Conservation (phyloP, 2,329 filamentous ascomycete species). For the Apiospora arundinis region DNA sequence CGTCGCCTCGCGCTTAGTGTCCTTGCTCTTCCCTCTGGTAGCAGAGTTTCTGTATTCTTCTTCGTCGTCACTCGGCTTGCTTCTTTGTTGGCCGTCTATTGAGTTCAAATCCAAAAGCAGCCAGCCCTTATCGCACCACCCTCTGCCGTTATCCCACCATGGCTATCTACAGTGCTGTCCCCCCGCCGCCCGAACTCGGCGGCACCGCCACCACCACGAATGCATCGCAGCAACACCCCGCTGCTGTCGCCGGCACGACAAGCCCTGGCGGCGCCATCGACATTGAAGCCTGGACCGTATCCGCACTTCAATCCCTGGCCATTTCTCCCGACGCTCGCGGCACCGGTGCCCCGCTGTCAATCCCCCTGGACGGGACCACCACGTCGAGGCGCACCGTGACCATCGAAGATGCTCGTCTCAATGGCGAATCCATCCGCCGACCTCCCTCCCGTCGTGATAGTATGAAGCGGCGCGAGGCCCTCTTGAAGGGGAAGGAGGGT, state of each 20-base stretch:
- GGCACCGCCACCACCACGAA: slow-evolving; percentile 28
- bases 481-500: slow-evolving; percentile 90
- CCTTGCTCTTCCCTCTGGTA: background rate
- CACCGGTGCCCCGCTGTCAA: slow-evolving; percentile 70
- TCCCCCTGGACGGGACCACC: slow-evolving; percentile 72
- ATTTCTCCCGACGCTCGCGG: slow-evolving; percentile 63
- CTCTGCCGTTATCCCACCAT: slow-evolving; percentile 28
- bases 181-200: slow-evolving; percentile 51
- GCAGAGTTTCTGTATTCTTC: background rate
- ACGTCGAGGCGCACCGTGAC: slow-evolving; percentile 36
- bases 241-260: slow-evolving; percentile 33
- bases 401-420: slow-evolving; percentile 37
- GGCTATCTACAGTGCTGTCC: slow-evolving; percentile 60
- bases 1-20: background rate
- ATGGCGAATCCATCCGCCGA: slow-evolving; percentile 42
- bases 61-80: background rate
- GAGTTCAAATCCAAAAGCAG: background rate
- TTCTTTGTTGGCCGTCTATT: background rate
- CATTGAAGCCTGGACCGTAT: slow-evolving; percentile 72
- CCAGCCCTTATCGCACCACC: slow-evolving; percentile 11
- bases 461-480: slow-evolving; percentile 68
- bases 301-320: slow-evolving; percentile 60
- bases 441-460: slow-evolving; percentile 61
- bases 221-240: slow-evolving; percentile 29
- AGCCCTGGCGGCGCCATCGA: slow-evolving; percentile 51